Base-by-base conservation (phyloP, 257 asterid genomes). In the Solanum neorickii region DNA sequence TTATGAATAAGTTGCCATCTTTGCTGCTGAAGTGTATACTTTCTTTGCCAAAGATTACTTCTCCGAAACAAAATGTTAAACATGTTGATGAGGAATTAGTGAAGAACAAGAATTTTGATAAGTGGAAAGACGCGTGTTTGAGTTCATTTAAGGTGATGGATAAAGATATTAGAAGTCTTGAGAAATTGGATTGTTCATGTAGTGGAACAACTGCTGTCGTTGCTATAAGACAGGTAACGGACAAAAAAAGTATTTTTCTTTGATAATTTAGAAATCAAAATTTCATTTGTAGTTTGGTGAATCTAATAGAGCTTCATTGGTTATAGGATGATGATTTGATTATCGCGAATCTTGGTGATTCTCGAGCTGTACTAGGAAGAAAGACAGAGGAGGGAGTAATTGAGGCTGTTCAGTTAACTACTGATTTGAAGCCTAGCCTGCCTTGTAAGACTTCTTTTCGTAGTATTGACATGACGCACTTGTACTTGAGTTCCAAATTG, bases 311-410 rank as follows among this genome's bases (percentile, higher is more conserved):
- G 2, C 60, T 49, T 52, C 23, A 52, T 52, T 52, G 29, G 33
- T 62, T n/a, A 31, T 82, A 95, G 99, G 98, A 94, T 37, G 94
- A 91, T 56, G 90, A 94, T 87, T 92, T 96, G 35, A 83, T 94
- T 27, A 76, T 96, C 8, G 97, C 98, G 9, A 96, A 96, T 92
- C 96, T 96, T 85, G 98, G 99, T 3, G 99, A 96, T 88, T 94
- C 99, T 7, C 69, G 99, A 88, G 98, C 93, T 5, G 87, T 96
- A 89, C 83, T 96, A 9, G 99, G 98, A 62, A 94, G 94, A 33
- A 92, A 91, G 82, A 88, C 88, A 13, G 89, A 90, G 73, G 85
- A 90, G 25, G 97, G 94, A 60, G 88, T 11, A 29, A 47, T 92
- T 85, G 85, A 84, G 88, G 91, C 98, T 13, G 80, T 89, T 85